Percentiles rank a stretch among this genome's conserved stretches.
Evolutionary conservation across 257 asterid species (phyloP).

Genomic region (Verbascum thapsus): DNA sequence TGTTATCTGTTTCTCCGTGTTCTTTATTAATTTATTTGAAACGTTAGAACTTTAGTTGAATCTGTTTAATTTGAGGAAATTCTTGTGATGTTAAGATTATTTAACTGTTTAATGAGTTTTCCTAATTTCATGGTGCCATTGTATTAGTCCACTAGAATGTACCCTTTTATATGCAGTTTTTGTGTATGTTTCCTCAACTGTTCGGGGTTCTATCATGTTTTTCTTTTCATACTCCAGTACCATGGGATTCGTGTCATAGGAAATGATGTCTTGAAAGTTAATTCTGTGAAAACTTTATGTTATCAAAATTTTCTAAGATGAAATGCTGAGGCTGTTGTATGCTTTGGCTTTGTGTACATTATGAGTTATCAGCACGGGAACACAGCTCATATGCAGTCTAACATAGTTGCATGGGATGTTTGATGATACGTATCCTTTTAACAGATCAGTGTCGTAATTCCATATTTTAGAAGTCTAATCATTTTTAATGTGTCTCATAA

Average conservation of each 20-base stretch:
- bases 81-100: background rate
- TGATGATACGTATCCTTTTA: background rate
- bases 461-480: background rate
- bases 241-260: background rate
- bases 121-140: too few relatives aligned
- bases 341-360: background rate
- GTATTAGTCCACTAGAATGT: background rate
- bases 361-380: background rate
- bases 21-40: background rate
- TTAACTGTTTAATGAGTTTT: background rate
- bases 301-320: background rate
- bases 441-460: background rate
- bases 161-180: slow-evolving; percentile 4
- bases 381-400: background rate
- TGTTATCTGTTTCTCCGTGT: background rate
- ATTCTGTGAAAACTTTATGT: too few relatives aligned
- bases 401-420: background rate
- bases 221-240: background rate
- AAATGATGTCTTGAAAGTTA: too few relatives aligned
- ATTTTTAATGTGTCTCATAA: too few relatives aligned
- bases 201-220: background rate
- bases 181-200: background rate
- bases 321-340: background rate
- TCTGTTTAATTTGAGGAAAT: background rate
- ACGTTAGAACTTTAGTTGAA: background rate